Conservation (phyloP, 805 yeast genomes). For the Cyberlindnera mycetangii region DNA sequence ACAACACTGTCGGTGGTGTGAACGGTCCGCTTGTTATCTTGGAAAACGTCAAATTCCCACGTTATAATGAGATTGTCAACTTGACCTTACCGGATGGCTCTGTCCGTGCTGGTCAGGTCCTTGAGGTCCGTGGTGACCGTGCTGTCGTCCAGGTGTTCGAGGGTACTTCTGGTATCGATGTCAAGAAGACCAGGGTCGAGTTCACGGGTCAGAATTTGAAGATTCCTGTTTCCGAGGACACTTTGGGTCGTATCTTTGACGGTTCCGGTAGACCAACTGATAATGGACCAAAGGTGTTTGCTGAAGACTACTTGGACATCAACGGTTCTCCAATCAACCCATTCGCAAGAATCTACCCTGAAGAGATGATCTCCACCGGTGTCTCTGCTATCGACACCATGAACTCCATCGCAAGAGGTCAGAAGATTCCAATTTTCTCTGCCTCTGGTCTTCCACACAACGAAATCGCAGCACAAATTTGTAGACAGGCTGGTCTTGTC, state of each 20-base stretch:
- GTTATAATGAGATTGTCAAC: constrained; percentile 95
- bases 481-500: constrained; percentile 99
- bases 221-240: constrained; percentile 94
- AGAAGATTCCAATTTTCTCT: constrained; percentile 97
- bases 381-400: constrained; percentile 97
- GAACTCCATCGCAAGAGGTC: constrained; percentile 99
- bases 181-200: constrained; percentile 94
- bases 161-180: constrained; percentile 99
- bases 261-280: constrained; percentile 99
- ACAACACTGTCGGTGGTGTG: constrained; percentile 97
- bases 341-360: constrained; percentile 96
- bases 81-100: constrained; percentile 96
- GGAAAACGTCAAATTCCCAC: constrained; percentile 82
- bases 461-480: constrained; percentile 99
- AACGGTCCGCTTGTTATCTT: constrained; percentile 96
- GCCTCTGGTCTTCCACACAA: constrained; percentile 99
- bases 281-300: constrained; percentile 96
- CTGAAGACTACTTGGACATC: constrained; percentile 97
- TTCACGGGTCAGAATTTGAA: constrained; percentile 93
- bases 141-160: constrained; percentile 99
- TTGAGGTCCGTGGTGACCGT: constrained; percentile 94
- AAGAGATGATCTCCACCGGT: constrained; percentile 99
- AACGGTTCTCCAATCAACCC: constrained; percentile 99
- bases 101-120: constrained; percentile 93
- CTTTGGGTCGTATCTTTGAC: constrained; percentile 96